These are phyloP conservation scores for Mycena kentingensis DNA, from an alignment of 768 basidiomycete genomes.

Conservation along the genomic window DNA sequence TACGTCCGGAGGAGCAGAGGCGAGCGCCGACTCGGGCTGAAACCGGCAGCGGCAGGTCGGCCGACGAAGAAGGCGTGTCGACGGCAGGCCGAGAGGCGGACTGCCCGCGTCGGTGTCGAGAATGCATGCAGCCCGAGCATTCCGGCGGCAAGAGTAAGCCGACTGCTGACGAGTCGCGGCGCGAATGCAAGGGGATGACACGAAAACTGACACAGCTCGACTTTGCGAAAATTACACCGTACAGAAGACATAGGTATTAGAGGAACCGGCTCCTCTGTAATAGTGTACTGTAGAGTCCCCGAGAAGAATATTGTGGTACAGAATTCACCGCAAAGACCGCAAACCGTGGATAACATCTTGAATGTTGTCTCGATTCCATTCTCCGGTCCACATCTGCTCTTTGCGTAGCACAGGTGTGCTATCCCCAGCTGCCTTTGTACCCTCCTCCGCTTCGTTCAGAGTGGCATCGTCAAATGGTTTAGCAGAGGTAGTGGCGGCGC, in stretches of 20 bases:
- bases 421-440: neutral
- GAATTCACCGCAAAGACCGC: constrained; percentile 15
- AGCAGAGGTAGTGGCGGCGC: neutral
- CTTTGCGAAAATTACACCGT: too few species aligned
- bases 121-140: constrained; percentile 19
- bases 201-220: too few species aligned
- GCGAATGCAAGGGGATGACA: too few species aligned
- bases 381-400: constrained; percentile 17
- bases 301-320: too few species aligned
- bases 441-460: neutral
- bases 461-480: constrained; percentile 14
- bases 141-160: neutral
- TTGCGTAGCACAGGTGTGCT: constrained; percentile 15
- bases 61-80: neutral
- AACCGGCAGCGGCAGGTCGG: constrained; percentile 6
- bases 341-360: constrained; percentile 19
- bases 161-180: constrained; percentile 2
- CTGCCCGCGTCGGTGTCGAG: constrained; percentile 7
- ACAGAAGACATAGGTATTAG: too few species aligned
- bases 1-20: constrained; percentile 10
- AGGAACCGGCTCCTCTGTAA: too few species aligned
- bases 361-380: constrained; percentile 22
- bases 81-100: constrained; percentile 12
- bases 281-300: too few species aligned
- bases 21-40: constrained; percentile 1